Percentiles rank a stretch among this genome's conserved stretches.
Evolutionary conservation across 768 basidiomycete species (phyloP).

Genomic region (Phylloporus scabripes): DNA sequence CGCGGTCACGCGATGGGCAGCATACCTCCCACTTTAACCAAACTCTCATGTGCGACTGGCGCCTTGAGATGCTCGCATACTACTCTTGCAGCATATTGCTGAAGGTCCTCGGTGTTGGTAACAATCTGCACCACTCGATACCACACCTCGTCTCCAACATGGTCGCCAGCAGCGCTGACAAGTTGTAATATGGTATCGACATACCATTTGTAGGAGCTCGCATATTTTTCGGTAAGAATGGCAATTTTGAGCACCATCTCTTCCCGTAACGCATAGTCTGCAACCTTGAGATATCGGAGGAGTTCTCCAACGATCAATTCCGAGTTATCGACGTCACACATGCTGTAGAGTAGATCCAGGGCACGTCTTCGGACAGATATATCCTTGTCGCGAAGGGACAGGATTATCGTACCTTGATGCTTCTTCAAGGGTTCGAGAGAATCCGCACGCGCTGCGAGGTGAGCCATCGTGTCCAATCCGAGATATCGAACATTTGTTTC

Average conservation of each 20-base stretch:
- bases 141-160: conserved; percentile 99
- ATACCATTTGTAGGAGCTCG: conserved; percentile 97
- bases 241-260: conserved; percentile 99
- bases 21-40: conserved; percentile 94
- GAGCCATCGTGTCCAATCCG: conserved; percentile 96
- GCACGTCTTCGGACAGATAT: conserved; percentile 93
- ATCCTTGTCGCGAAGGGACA: conserved; percentile 93
- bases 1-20: background rate
- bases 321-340: conserved; percentile 98
- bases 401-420: conserved; percentile 93
- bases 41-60: conserved; percentile 83
- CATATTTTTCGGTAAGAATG: conserved; percentile 98
- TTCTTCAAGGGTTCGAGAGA: conserved; percentile 89
- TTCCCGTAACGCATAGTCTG: conserved; percentile 93
- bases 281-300: conserved; percentile 88
- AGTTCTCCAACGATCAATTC: conserved; percentile 95
- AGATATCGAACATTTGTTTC: conserved; percentile 98
- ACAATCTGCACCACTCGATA: conserved; percentile 98
- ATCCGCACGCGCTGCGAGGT: conserved; percentile 91
- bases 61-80: conserved; percentile 85
- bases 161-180: conserved; percentile 95
- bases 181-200: conserved; percentile 96
- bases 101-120: conserved; percentile 96
- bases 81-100: conserved; percentile 92
- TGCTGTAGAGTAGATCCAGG: conserved; percentile 94